phyloP scores from a whole-genome alignment of 2,329 filamentous ascomycete species.

The Venturiaceae sp. region DNA sequence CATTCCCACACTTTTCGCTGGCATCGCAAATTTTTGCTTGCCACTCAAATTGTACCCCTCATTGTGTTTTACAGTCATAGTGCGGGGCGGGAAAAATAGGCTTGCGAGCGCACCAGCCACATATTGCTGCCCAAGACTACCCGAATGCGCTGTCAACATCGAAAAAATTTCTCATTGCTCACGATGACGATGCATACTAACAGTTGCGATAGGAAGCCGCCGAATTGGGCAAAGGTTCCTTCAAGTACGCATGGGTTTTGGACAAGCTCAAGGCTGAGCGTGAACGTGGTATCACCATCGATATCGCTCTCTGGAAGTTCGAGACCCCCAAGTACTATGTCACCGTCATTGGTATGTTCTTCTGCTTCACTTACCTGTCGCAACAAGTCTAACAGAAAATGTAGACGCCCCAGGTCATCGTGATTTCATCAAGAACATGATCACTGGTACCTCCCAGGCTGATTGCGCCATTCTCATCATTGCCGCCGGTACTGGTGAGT shows the following conservation, averaged over 20 bases:
- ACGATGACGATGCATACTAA: neutral
- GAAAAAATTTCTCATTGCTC: neutral
- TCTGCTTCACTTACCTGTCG: neutral
- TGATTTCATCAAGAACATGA: constrained; percentile 99
- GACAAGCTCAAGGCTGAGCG: constrained; percentile 99
- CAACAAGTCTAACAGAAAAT: constrained; percentile 12
- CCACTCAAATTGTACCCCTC: neutral
- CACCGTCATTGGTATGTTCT: constrained; percentile 75
- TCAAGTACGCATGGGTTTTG: constrained; percentile 99
- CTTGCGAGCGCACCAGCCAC: constrained; percentile 6
- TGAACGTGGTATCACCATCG: constrained; percentile 99
- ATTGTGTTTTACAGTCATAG: neutral
- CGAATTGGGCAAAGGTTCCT: constrained; percentile 99
- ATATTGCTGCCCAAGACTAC: neutral
- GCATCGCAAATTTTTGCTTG: constrained; percentile 20
- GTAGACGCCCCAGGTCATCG: constrained; percentile 94
- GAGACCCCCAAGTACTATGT: constrained; percentile 97
- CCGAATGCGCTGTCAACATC: neutral
- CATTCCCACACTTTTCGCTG: constrained; percentile 12
- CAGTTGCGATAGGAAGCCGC: constrained; percentile 67
- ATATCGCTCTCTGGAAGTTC: constrained; percentile 99
- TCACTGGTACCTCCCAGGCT: constrained; percentile 99
- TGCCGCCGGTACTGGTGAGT: constrained; percentile 99
- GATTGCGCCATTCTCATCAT: constrained; percentile 99
- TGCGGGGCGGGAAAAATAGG: neutral